These are phyloP conservation scores for Xylaria hypoxylon DNA, from an alignment of 2,329 filamentous ascomycete species.

Conservation along the genomic window DNA sequence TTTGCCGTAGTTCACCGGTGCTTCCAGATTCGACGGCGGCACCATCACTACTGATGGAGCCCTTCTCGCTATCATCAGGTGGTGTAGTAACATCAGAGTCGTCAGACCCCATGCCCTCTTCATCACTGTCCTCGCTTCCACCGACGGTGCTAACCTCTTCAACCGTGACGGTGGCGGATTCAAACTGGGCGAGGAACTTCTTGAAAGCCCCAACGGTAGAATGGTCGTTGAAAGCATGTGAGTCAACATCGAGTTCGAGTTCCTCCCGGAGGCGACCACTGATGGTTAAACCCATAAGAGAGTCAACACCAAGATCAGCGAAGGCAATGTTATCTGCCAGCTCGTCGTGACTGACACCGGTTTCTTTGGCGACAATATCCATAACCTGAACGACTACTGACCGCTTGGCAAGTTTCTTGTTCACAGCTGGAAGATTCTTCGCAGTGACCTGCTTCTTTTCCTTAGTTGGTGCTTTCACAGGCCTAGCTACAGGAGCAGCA, in stretches of 20 bases:
- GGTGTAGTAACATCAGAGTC: slow-evolving; percentile 66
- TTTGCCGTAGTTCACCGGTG: slow-evolving; percentile 59
- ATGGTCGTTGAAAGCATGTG: slow-evolving; percentile 65
- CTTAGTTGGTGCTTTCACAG: slow-evolving; percentile 53
- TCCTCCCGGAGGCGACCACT: slow-evolving; percentile 68
- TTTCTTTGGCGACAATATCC: slow-evolving; percentile 67
- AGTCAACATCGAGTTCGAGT: slow-evolving; percentile 65
- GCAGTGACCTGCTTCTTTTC: slow-evolving; percentile 61
- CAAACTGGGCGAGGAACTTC: slow-evolving; percentile 54
- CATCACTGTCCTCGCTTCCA: slow-evolving; percentile 56
- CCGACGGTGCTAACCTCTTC: slow-evolving; percentile 53
- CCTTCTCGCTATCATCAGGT: slow-evolving; percentile 63
- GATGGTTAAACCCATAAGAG: slow-evolving; percentile 70
- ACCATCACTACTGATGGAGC: slow-evolving; percentile 58
- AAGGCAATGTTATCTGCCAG: slow-evolving; percentile 68
- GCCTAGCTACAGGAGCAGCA: slow-evolving; percentile 50
- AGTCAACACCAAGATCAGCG: slow-evolving; percentile 69
- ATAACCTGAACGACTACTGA: slow-evolving; percentile 61
- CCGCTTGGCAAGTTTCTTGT: slow-evolving; percentile 61
- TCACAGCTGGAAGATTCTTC: slow-evolving; percentile 61
- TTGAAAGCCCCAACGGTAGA: slow-evolving; percentile 67
- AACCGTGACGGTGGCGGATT: slow-evolving; percentile 48
- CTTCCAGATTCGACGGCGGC: slow-evolving; percentile 53
- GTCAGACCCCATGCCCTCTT: slow-evolving; percentile 61
- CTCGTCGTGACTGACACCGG: slow-evolving; percentile 66